These are phyloP conservation scores for Dendrocalamus sinicus DNA, from an alignment of 176 grass and related monocot genomes.

Conservation along the genomic window DNA sequence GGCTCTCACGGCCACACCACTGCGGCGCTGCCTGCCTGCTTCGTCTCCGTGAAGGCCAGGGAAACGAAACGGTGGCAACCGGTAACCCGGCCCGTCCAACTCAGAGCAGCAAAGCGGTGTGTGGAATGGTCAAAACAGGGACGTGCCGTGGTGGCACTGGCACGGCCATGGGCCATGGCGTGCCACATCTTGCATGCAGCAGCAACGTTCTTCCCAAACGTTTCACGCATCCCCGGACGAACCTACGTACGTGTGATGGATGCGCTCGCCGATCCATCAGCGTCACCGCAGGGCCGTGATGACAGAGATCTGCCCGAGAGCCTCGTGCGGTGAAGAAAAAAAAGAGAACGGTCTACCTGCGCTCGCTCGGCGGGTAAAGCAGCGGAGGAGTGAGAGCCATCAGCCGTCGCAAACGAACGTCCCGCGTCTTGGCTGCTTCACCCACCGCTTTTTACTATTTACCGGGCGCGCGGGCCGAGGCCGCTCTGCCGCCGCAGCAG, in stretches of 20 bases:
- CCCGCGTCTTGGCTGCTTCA: background rate
- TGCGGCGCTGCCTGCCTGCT: background rate
- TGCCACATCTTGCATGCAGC: background rate
- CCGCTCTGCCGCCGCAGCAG: slow-evolving; percentile 41
- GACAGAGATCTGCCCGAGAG: background rate
- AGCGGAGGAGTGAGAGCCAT: background rate
- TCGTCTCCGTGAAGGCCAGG: slow-evolving; percentile 19
- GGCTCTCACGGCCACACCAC: background rate
- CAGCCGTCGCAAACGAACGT: background rate
- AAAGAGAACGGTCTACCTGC: background rate
- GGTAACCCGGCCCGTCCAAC: slow-evolving; percentile 28
- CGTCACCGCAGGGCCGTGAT: background rate
- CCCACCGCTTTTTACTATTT: slow-evolving; percentile 25
- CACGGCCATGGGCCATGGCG: background rate
- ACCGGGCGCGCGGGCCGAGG: background rate
- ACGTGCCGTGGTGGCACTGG: slow-evolving; percentile 13
- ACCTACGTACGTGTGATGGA: background rate
- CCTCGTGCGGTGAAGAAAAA: background rate
- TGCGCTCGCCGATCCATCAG: background rate
- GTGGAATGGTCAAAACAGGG: slow-evolving; percentile 35
- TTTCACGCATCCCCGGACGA: background rate
- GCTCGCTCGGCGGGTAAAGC: background rate
- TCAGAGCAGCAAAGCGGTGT: slow-evolving; percentile 9
- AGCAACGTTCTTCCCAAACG: background rate
- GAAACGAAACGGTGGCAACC: background rate